Evolutionary conservation across 768 basidiomycete genomes (phyloP).

Genomic region (Hygrophoropsis aurantiaca): DNA sequence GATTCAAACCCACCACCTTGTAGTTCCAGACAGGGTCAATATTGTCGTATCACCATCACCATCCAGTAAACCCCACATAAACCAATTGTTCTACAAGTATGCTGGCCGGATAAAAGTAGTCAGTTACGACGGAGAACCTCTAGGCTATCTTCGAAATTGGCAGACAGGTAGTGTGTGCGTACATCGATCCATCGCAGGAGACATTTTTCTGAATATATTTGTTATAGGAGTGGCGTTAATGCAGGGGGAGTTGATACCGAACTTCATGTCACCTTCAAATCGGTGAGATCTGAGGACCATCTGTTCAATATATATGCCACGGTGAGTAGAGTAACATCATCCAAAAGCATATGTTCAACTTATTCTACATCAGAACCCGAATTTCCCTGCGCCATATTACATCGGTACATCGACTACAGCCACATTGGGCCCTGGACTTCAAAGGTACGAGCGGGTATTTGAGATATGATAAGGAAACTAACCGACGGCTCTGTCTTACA

Average conservation of each 20-base stretch:
- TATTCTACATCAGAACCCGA: slow-evolving; percentile 32
- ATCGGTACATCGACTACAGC: slow-evolving; percentile 33
- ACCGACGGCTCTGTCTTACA: slow-evolving; percentile 9
- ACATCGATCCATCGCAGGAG: neutral
- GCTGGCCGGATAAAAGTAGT: slow-evolving; percentile 40
- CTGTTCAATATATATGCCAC: slow-evolving; percentile 37
- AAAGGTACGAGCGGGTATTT: slow-evolving; percentile 7
- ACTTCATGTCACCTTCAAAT: slow-evolving; percentile 32
- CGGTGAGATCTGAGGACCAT: slow-evolving; percentile 11
- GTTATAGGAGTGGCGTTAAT: slow-evolving; percentile 35
- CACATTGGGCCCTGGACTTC: slow-evolving; percentile 12
- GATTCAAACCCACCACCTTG: neutral
- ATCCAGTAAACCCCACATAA: slow-evolving; percentile 7
- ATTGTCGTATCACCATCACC: neutral
- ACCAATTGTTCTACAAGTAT: slow-evolving; percentile 18
- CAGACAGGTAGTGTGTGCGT: slow-evolving; percentile 25
- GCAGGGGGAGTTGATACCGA: slow-evolving; percentile 27
- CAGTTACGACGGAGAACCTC: slow-evolving; percentile 22
- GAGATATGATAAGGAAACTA: neutral
- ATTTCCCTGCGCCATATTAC: slow-evolving; percentile 37
- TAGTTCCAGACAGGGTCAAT: neutral
- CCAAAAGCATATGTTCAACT: neutral
- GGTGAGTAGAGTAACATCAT: slow-evolving; percentile 24
- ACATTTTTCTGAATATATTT: neutral
- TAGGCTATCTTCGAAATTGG: slow-evolving; percentile 36